Conservation (phyloP, 2,329 filamentous ascomycete species). For the Cordyceps fumosorosea region DNA sequence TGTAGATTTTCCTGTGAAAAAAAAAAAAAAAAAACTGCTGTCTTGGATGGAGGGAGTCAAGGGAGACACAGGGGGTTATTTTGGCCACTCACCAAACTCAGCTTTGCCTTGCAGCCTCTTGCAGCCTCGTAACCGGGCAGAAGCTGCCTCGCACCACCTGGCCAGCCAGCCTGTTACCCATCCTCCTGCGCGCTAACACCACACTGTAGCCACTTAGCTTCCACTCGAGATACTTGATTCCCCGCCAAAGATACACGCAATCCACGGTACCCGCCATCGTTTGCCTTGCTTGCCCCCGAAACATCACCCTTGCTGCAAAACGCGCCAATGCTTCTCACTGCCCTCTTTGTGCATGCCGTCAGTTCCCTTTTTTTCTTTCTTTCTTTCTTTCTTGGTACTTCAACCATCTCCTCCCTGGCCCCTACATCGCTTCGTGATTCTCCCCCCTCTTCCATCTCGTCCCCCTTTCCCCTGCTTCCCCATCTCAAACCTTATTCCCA, state of each 20-base stretch:
- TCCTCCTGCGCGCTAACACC: background rate
- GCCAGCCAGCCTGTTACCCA: background rate
- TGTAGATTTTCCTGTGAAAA: too few species aligned
- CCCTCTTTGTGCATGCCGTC: constrained; percentile 12
- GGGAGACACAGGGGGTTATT: background rate
- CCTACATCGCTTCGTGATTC: constrained; percentile 6
- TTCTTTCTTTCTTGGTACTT: background rate
- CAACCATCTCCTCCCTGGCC: background rate
- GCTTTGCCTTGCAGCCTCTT: background rate
- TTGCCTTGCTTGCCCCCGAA: constrained; percentile 10
- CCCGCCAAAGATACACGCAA: background rate
- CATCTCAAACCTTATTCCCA: background rate
- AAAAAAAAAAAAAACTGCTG: too few species aligned
- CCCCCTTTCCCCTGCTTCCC: background rate
- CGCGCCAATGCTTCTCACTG: constrained; percentile 5
- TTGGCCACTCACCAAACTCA: background rate
- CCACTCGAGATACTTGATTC: background rate
- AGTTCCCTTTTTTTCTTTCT: constrained; percentile 7
- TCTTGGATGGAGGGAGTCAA: background rate
- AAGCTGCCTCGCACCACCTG: background rate
- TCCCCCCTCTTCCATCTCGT: constrained; percentile 12
- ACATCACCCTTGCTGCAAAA: constrained; percentile 12
- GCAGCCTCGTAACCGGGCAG: background rate
- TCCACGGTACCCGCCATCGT: background rate
- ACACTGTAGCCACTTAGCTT: background rate